Evolutionary conservation across 129 eudicot species (phyloP).

Genomic region (carrot (Daucus carota)): DH1_v3.0 NC_030383.2:40194001-40194500

Average conservation of each 20-base stretch:
- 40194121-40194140: constrained; percentile 30
- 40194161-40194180: constrained; percentile 29
- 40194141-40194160: constrained; percentile 23
- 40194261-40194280: constrained; percentile 45
- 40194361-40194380: background rate
- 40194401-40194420: background rate
- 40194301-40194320: constrained; percentile 38
- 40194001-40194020: constrained; percentile 12
- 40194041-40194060: constrained; percentile 14
- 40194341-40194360: background rate
- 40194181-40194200: constrained; percentile 38
- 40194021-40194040: background rate
- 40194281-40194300: constrained; percentile 77
- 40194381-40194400: background rate
- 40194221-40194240: constrained; percentile 18
- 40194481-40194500: too few species aligned
- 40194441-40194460: background rate
- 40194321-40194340: background rate
- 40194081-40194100: constrained; percentile 23
- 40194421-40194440: background rate
- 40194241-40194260: constrained; percentile 49
- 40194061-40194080: constrained; percentile 7
- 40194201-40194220: constrained; percentile 38
- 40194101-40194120: constrained; percentile 22
- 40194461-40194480: background rate